Evolutionary conservation across 176 grass and related monocot genomes (phyloP), one percentile per base, ranked within the genome.

Genomic region (Olyra latifolia): DNA sequence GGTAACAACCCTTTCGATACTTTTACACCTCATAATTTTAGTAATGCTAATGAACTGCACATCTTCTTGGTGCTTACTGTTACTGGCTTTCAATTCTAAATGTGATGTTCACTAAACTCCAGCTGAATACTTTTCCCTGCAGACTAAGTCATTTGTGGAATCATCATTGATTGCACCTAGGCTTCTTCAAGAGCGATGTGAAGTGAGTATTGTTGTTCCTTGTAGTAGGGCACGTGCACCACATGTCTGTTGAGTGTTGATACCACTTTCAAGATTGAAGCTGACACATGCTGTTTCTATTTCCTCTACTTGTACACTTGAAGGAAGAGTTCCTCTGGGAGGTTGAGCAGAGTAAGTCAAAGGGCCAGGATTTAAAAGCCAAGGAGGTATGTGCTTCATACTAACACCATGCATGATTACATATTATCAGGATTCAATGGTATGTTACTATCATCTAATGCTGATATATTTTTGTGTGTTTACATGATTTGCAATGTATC

Each of bases 301-400:
- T 89, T 82, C 63, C 72, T 90, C 27, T 59, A 16, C 48, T 80
- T 62, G 15, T 65, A 41, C 48, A 56, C 52, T 91, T 81, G 50
- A 82, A 99, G 97, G 97, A 99, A 89, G 97, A 99, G 52, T 99
- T 99, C 87, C 71, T 99, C 56, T 99, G 93, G 87, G 97, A 99
- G 82, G 87, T 89, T 68, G 96, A 95, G 45, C 84, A 86, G 72
- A 99, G 82, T 88, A 95, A 91, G 77, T 78, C 73, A 20, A 99
- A 96, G 86, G 90, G 88, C 43, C 97, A 93, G 85, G 97, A 99
- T 62, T 88, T 99, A 24, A 99, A 99, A 80, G 75, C 78, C 24
- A 99, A 89, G 86, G 96, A 99, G 96, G 96, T 95, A 93, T 54
- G 68, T 69, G 43, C 24, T 30, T 55, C 58, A 30, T 40, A 46